Evolutionary conservation across 225 moss, liverwort and hornwort species (phyloP).

Genomic region (Pleurozium schreberi): DNA sequence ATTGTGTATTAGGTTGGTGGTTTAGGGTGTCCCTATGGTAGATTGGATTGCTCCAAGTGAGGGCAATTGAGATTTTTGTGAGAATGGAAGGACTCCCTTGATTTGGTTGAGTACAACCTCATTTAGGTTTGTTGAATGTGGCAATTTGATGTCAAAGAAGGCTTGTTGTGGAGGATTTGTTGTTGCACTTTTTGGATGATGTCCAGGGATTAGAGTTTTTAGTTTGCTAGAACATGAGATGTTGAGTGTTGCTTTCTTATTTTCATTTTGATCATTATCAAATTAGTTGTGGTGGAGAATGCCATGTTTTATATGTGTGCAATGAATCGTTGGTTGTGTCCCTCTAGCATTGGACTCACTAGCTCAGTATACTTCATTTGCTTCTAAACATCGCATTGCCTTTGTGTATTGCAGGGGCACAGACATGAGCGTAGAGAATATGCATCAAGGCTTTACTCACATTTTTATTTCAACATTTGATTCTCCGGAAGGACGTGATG

Average conservation of each 20-base stretch:
- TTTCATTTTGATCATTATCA: neutral
- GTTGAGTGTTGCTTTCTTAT: neutral
- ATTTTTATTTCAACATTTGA: slow-evolving; percentile 51
- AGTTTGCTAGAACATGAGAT: neutral
- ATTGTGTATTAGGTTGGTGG: neutral
- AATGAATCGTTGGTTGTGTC: neutral
- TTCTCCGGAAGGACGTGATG: slow-evolving; percentile 43
- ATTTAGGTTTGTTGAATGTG: neutral
- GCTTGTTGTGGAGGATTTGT: neutral
- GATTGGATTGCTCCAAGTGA: neutral
- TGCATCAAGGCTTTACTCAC: slow-evolving; percentile 56
- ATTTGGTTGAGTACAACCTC: neutral
- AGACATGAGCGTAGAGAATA: slow-evolving; percentile 50
- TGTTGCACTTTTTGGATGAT: neutral
- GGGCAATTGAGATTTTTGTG: neutral
- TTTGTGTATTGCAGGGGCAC: slow-evolving; percentile 42
- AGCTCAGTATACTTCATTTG: neutral
- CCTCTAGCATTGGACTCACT: neutral
- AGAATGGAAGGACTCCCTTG: neutral
- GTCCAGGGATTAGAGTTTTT: neutral
- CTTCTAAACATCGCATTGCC: neutral
- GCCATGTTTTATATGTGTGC: neutral
- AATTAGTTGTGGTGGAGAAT: neutral
- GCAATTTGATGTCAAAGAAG: neutral
- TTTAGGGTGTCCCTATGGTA: neutral